phyloP scores from a whole-genome alignment of 768 basidiomycete species.

The Hericium coralloides region DNA sequence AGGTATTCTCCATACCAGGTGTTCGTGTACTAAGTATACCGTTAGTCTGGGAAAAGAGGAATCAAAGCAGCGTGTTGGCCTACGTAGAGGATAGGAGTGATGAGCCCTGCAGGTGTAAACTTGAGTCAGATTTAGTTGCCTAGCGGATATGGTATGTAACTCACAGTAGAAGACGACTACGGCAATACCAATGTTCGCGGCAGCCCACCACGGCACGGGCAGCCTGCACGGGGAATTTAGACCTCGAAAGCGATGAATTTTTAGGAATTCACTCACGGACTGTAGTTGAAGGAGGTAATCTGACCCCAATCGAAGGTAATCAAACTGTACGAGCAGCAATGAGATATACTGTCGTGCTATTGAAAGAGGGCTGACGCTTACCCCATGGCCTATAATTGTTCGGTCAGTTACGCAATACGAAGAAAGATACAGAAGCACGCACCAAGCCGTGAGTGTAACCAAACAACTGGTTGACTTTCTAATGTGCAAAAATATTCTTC shows the following conservation, averaged over 20 bases:
- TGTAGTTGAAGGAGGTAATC: not conserved
- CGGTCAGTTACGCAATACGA: not conserved
- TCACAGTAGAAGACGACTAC: slow-evolving; percentile 34
- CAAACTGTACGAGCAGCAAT: not conserved
- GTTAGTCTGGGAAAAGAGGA: not conserved
- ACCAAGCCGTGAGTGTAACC: slow-evolving; percentile 23
- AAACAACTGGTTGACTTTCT: slow-evolving; percentile 38
- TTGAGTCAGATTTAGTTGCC: not conserved
- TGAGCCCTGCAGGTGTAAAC: slow-evolving; percentile 16
- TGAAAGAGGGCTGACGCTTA: not conserved
- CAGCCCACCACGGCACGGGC: slow-evolving; percentile 3
- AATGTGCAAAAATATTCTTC: not conserved
- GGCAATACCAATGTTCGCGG: slow-evolving; percentile 7
- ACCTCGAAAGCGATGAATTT: not conserved
- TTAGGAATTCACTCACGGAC: not conserved
- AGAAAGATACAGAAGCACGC: not conserved
- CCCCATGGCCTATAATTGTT: not conserved
- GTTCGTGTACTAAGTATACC: slow-evolving; percentile 18
- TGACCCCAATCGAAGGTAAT: slow-evolving; percentile 2
- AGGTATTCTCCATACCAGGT: slow-evolving; percentile 23
- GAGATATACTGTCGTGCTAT: not conserved
- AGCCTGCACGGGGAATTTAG: not conserved
- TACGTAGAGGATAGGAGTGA: slow-evolving; percentile 25
- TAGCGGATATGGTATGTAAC: slow-evolving; percentile 3
- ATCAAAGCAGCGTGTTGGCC: not conserved